phyloP scores from a whole-genome alignment of 2,329 filamentous ascomycete species.

The Hyphodiscus sp. region DNA sequence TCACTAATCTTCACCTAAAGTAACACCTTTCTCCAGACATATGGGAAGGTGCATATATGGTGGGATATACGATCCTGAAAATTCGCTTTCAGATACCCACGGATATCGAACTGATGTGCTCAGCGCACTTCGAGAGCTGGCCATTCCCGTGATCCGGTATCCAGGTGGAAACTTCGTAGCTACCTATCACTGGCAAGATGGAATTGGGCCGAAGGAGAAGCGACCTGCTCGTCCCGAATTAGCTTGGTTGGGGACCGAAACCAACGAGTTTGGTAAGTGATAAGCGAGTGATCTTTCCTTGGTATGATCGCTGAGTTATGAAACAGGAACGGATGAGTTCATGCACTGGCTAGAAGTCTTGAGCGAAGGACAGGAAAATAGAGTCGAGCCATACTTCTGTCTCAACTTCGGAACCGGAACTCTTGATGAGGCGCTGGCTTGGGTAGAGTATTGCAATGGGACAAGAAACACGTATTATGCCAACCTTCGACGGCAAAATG shows the following conservation, averaged over 20 bases:
- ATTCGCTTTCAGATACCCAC: conserved; percentile 63
- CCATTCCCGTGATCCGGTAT: conserved; percentile 72
- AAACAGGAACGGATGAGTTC: conserved; percentile 65
- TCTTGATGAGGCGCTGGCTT: conserved; percentile 52
- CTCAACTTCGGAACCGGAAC: conserved; percentile 77
- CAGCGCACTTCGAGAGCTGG: conserved; percentile 63
- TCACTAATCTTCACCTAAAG: background rate
- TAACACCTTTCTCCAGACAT: conserved; percentile 46
- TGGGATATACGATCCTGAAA: conserved; percentile 75
- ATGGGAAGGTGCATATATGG: conserved; percentile 88
- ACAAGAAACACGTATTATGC: conserved; percentile 74
- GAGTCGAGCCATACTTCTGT: conserved; percentile 71
- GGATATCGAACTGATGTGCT: conserved; percentile 78
- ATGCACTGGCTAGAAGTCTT: conserved; percentile 72
- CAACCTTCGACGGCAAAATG: conserved; percentile 70
- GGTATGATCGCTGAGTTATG: background rate
- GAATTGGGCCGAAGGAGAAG: conserved; percentile 65
- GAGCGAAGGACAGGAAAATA: conserved; percentile 50
- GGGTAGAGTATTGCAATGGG: conserved; percentile 84
- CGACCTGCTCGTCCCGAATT: conserved; percentile 61
- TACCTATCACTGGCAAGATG: conserved; percentile 81
- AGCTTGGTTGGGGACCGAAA: conserved; percentile 72
- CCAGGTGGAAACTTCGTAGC: conserved; percentile 81
- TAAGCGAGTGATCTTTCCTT: background rate
- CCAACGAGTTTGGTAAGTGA: conserved; percentile 62